Evolutionary conservation across 2,329 filamentous ascomycete genomes (phyloP).

Genomic region (Sclerotinia borealis): DNA sequence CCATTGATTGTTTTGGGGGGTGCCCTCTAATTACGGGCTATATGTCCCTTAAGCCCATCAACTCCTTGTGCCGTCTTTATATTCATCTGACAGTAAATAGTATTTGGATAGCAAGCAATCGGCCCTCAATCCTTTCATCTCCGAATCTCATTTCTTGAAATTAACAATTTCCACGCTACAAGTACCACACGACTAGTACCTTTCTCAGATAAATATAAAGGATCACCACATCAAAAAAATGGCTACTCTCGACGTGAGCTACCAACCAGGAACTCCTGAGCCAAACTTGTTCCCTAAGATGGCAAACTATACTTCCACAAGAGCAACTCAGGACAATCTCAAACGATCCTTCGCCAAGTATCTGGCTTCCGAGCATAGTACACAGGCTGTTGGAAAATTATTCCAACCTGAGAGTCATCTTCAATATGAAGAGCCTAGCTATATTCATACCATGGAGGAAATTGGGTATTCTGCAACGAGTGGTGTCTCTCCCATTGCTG

Average conservation of each 20-base stretch:
- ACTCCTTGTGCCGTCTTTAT: background rate
- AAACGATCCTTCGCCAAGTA: constrained; percentile 32
- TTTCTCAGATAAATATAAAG: background rate
- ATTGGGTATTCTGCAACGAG: constrained; percentile 48
- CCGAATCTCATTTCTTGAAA: too few relatives aligned
- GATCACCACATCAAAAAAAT: constrained; percentile 16
- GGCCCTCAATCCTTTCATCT: background rate
- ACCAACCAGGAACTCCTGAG: constrained; percentile 23
- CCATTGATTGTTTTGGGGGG: background rate
- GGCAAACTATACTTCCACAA: constrained; percentile 26
- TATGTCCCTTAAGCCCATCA: background rate
- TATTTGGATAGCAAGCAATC: background rate
- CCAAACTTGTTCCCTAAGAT: constrained; percentile 22
- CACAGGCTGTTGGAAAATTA: constrained; percentile 26
- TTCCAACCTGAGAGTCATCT: constrained; percentile 54
- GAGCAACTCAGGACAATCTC: constrained; percentile 29
- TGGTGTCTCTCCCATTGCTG: constrained; percentile 56
- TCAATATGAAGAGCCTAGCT: constrained; percentile 43
- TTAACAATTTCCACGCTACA: background rate
- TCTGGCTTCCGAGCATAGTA: constrained; percentile 27
- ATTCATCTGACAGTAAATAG: background rate
- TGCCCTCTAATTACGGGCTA: background rate
- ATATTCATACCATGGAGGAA: constrained; percentile 55
- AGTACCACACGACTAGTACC: background rate
- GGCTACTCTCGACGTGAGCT: constrained; percentile 26